Conservation (phyloP, 2,329 filamentous ascomycete species). For the Anthostomella pinea region DNA sequence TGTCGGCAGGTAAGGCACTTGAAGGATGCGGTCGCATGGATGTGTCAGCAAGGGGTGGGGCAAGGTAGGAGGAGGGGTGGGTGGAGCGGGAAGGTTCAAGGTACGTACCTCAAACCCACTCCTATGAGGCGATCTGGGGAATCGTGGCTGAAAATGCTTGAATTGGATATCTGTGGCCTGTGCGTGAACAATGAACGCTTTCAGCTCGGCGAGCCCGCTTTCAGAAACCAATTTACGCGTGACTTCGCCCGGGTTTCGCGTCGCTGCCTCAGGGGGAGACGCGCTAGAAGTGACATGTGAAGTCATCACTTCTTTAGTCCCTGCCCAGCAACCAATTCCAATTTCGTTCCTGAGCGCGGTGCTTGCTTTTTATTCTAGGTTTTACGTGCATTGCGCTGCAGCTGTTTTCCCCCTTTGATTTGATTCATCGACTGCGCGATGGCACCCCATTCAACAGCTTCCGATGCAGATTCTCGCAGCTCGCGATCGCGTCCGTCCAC, state of each 20-base stretch:
- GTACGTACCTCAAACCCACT: not conserved
- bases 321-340: not conserved
- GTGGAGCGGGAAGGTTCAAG: no score
- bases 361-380: slow-evolving; percentile 2
- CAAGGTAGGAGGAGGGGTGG: no score
- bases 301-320: slow-evolving; percentile 25
- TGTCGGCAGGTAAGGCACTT: not conserved
- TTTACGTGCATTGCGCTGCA: no score
- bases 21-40: not conserved
- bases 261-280: slow-evolving; percentile 19
- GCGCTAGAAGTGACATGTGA: slow-evolving; percentile 28
- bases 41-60: not conserved
- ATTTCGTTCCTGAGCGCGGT: not conserved
- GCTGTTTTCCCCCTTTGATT: slow-evolving; percentile 1
- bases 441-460: slow-evolving; percentile 18
- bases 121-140: no score
- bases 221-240: slow-evolving; percentile 31
- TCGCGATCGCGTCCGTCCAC: slow-evolving; percentile 20
- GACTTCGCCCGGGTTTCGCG: slow-evolving; percentile 31
- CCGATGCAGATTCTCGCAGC: slow-evolving; percentile 12
- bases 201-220: not conserved
- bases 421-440: slow-evolving; percentile 12
- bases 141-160: no score
- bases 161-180: no score
- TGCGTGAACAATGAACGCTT: no score